Conservation (phyloP, 139 green algal genomes). For the Picochlorum sp. region DNA sequence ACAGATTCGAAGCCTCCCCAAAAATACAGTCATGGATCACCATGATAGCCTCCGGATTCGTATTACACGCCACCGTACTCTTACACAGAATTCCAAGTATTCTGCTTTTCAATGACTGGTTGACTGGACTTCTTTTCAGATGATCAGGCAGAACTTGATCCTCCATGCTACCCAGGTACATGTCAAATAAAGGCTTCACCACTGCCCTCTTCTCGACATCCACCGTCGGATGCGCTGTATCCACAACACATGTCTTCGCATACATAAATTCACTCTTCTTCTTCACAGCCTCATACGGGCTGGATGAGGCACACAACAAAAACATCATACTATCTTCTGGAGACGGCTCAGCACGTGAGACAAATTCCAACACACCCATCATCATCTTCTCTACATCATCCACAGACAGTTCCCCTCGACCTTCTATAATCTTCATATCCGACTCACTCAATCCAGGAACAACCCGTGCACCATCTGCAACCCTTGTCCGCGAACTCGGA, state of each 20-base stretch:
- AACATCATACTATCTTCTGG: slow-evolving; percentile 38
- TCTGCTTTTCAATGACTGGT: slow-evolving; percentile 26
- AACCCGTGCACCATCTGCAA: neutral
- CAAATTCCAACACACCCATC: slow-evolving; percentile 70
- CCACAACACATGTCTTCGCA: slow-evolving; percentile 37
- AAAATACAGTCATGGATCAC: slow-evolving; percentile 47
- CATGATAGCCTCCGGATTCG: slow-evolving; percentile 48
- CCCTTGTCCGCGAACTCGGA: neutral
- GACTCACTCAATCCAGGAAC: slow-evolving; percentile 33
- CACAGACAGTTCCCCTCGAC: neutral
- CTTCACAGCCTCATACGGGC: slow-evolving; percentile 47
- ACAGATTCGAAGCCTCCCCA: slow-evolving; percentile 21
- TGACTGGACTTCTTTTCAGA: slow-evolving; percentile 16
- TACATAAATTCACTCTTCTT: slow-evolving; percentile 69
- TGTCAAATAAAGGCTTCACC: slow-evolving; percentile 37
- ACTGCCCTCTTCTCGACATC: slow-evolving; percentile 55
- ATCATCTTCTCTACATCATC: slow-evolving; percentile 32
- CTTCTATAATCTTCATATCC: slow-evolving; percentile 36
- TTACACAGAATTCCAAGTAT: slow-evolving; percentile 44
- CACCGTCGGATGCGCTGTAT: slow-evolving; percentile 26
- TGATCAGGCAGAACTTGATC: slow-evolving; percentile 10
- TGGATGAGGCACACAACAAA: slow-evolving; percentile 51
- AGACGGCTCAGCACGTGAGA: slow-evolving; percentile 31
- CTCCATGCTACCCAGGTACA: slow-evolving; percentile 53
- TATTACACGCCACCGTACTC: slow-evolving; percentile 65